Evolutionary conservation across 352 stramenopile species (phyloP).

Genomic region (Pythium aristosporum): DNA sequence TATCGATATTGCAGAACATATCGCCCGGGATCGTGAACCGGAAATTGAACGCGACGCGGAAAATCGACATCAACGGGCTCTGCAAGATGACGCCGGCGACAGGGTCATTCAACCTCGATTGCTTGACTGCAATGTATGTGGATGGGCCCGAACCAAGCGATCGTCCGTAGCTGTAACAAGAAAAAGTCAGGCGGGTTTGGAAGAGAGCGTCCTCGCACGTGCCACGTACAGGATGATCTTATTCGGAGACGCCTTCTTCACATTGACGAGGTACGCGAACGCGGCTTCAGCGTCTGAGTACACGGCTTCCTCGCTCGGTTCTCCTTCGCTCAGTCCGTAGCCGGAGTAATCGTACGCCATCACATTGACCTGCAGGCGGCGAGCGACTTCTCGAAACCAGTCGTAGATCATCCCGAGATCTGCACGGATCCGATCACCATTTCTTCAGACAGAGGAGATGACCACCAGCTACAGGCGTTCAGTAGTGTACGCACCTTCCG

Average conservation of each 20-base stretch:
- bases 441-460: neutral
- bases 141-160: slow-evolving; percentile 94
- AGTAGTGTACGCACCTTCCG: slow-evolving; percentile 69
- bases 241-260: slow-evolving; percentile 88
- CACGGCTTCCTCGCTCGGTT: slow-evolving; percentile 91
- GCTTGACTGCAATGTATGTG: slow-evolving; percentile 94
- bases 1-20: slow-evolving; percentile 98
- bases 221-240: slow-evolving; percentile 93
- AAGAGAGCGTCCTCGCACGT: neutral
- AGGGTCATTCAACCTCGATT: slow-evolving; percentile 84
- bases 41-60: slow-evolving; percentile 98
- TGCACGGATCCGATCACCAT: slow-evolving; percentile 21
- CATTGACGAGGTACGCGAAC: slow-evolving; percentile 93
- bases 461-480: neutral
- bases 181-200: neutral
- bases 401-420: slow-evolving; percentile 98
- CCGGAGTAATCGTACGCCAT: slow-evolving; percentile 96
- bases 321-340: slow-evolving; percentile 95
- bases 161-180: slow-evolving; percentile 70
- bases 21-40: slow-evolving; percentile 96
- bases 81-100: slow-evolving; percentile 96
- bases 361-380: slow-evolving; percentile 80
- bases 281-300: slow-evolving; percentile 96
- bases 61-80: slow-evolving; percentile 96
- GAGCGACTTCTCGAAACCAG: slow-evolving; percentile 94